These are phyloP conservation scores for Cephaloascus fragrans DNA, from an alignment of 805 yeast genomes.

Conservation along the genomic window DNA sequence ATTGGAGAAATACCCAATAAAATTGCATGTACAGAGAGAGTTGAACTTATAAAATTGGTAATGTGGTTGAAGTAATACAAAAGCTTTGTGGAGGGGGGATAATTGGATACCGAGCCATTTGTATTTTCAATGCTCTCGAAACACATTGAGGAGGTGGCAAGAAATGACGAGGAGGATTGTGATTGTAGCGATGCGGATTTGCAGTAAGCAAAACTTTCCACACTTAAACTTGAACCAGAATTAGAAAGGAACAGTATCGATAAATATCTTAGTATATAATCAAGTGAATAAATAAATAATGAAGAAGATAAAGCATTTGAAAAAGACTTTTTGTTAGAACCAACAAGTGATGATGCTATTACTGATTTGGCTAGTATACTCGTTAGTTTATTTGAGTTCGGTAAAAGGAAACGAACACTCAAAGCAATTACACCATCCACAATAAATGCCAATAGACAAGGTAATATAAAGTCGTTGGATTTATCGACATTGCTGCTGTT, in stretches of 20 bases:
- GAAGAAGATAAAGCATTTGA: conserved; percentile 16
- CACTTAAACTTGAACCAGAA: too few species aligned
- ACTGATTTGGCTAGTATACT: conserved; percentile 19
- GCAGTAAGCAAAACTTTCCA: too few species aligned
- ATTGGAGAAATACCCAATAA: conserved; percentile 6
- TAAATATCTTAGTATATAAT: conserved; percentile 1
- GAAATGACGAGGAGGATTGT: neutral
- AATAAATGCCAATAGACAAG: neutral
- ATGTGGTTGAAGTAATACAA: conserved; percentile 9
- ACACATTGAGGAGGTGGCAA: too few species aligned
- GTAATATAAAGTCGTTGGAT: too few species aligned
- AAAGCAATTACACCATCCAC: conserved; percentile 1
- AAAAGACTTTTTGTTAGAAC: conserved; percentile 13
- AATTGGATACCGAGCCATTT: too few species aligned
- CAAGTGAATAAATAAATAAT: conserved; percentile 5
- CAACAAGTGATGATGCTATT: conserved; percentile 20
- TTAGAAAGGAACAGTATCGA: too few species aligned
- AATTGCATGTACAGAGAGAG: conserved; percentile 17
- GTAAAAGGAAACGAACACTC: conserved; percentile 1
- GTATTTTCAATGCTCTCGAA: too few species aligned
- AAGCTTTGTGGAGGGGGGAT: neutral
- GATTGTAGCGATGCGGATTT: too few species aligned
- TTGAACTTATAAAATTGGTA: conserved; percentile 14
- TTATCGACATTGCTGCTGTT: too few species aligned
- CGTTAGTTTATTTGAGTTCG: conserved; percentile 10